These are phyloP conservation scores for Penicillium silybi DNA, from an alignment of 495 filamentous ascomycete species.

Conservation along the genomic window DNA sequence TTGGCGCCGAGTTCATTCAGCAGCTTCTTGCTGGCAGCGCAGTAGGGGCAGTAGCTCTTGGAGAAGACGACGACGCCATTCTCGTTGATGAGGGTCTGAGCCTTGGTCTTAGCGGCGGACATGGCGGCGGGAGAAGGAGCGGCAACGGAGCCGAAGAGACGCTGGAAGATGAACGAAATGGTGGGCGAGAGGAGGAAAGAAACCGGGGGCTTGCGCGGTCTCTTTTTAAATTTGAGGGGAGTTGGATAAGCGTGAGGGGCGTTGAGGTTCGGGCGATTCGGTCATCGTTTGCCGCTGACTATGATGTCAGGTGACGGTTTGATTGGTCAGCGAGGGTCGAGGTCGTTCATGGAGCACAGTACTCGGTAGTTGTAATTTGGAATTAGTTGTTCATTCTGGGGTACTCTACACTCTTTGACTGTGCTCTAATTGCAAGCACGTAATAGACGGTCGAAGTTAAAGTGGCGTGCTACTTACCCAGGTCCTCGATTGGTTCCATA, in stretches of 20 bases:
- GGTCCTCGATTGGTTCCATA: neutral
- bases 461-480: neutral
- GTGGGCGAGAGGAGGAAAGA: slow-evolving; percentile 39
- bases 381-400: neutral
- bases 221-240: slow-evolving; percentile 8
- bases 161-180: slow-evolving; percentile 73
- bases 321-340: slow-evolving; percentile 1
- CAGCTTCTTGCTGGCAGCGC: slow-evolving; percentile 69
- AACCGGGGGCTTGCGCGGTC: slow-evolving; percentile 7
- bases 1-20: slow-evolving; percentile 68
- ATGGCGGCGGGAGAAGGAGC: slow-evolving; percentile 58
- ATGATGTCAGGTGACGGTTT: slow-evolving; percentile 32
- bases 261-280: slow-evolving; percentile 7
- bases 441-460: neutral
- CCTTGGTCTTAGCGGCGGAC: slow-evolving; percentile 83
- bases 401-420: neutral
- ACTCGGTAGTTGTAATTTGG: neutral
- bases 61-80: slow-evolving; percentile 93
- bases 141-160: slow-evolving; percentile 65
- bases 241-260: neutral
- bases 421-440: neutral
- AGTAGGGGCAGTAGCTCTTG: slow-evolving; percentile 98
- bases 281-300: slow-evolving; percentile 9
- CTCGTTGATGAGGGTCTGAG: slow-evolving; percentile 82
- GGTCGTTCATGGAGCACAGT: neutral